Evolutionary conservation across 2,329 filamentous ascomycete genomes (phyloP), one percentile per base, ranked within the genome.

Genomic region (Coniochaeta sp.): DNA sequence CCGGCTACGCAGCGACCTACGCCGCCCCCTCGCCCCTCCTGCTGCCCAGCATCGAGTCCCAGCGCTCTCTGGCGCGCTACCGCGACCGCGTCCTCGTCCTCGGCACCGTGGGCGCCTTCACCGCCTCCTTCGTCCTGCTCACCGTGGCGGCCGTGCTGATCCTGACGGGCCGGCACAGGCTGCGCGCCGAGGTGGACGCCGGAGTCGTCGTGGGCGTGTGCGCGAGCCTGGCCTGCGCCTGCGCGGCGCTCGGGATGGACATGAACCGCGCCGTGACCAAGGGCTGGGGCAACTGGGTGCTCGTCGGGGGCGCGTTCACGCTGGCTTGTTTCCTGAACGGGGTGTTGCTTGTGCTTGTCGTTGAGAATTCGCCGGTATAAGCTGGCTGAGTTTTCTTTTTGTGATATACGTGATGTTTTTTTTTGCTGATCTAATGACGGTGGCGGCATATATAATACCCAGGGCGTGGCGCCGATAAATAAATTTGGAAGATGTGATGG

Each of bases 181-280:
- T 88, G 64, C 79, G 82, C 5, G 79, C 85, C n/a, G 85, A 90
- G 70, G 90, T 93, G 3, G 89, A 93, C 67, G 84, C 83, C 0
- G 89, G 87, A 9, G 88, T 90, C 1, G 79, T 89, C 1, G 78
- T 90, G 44, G 89, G 89, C 11, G 85, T 89, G 17, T 79, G 89
- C 34, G 78, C 83, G 33, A 89, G 87, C 64, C 70, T 92, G 44
- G 79, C 86, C 62, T 86, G 86, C 66, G 84, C 84, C 0, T 83
- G 85, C 55, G 76, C 81, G 14, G 88, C 81, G 1, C 76, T 90
- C 7, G 84, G 81, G 36, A 79, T 82, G 69, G 80, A 83, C 64
- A 70, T 87, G 14, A 81, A 81, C 58, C 78, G 84, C 38, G 73
- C 76, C 44, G 78, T 81, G 57, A 69, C 67, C 16, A 66, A 82